Percentiles rank a stretch among this genome's conserved stretches.
Evolutionary conservation across 805 yeast genomes (phyloP).

Genomic region (Maudiozyma serrabonitensis): DNA sequence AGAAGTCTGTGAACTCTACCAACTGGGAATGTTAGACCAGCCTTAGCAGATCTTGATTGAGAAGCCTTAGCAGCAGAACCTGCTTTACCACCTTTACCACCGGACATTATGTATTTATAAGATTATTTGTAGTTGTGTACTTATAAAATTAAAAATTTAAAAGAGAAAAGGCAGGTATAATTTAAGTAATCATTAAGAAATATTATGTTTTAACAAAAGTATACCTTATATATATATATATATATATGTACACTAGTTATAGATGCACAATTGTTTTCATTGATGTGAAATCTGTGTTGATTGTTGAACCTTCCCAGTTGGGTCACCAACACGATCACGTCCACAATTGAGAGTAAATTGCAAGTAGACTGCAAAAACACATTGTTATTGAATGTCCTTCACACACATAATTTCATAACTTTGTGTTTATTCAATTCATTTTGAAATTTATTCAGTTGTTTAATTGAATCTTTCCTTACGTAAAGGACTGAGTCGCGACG

Average conservation of each 20-base stretch:
- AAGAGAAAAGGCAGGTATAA: not conserved
- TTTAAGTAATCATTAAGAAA: not conserved
- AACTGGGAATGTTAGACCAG: conserved; percentile 98
- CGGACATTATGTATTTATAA: conserved; percentile 44
- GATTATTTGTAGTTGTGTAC: not conserved
- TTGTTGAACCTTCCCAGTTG: not conserved
- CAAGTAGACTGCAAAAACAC: no score
- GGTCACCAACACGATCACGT: not conserved
- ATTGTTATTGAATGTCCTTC: no score
- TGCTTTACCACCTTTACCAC: conserved; percentile 78
- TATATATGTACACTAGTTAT: not conserved
- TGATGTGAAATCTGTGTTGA: not conserved
- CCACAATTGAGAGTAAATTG: not conserved
- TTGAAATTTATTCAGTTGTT: not conserved
- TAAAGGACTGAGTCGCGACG: not conserved
- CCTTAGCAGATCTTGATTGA: conserved; percentile 96
- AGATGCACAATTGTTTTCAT: not conserved
- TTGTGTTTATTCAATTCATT: not conserved
- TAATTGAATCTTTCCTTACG: no score
- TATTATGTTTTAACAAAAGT: not conserved
- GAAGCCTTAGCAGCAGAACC: conserved; percentile 91
- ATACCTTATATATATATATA: not conserved
- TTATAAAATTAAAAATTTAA: not conserved
- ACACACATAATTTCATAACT: not conserved
- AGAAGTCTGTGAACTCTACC: conserved; percentile 97